phyloP scores from a whole-genome alignment of 1,284 basidiomycete species.

The Sutorius eximius region DNA sequence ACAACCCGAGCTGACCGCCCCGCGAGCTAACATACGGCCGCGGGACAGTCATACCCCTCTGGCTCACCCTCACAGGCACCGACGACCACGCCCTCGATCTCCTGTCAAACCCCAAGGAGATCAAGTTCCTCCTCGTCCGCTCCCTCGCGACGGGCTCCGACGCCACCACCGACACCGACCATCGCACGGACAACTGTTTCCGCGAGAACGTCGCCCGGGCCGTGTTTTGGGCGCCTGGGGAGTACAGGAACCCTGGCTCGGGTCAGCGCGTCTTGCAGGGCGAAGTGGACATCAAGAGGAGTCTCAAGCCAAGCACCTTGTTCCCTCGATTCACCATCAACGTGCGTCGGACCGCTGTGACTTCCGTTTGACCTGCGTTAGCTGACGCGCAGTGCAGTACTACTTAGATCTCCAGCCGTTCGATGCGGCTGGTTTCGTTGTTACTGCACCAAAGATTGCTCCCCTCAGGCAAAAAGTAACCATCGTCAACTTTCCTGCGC shows the following conservation, averaged over 20 bases:
- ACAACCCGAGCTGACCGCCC: not conserved
- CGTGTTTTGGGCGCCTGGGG: slow-evolving; percentile 48
- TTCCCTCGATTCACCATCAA: slow-evolving; percentile 53
- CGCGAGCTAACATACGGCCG: slow-evolving; percentile 48
- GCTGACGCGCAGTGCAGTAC: slow-evolving; percentile 39
- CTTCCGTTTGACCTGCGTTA: not conserved
- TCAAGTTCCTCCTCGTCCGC: slow-evolving; percentile 37
- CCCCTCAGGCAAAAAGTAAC: slow-evolving; percentile 43
- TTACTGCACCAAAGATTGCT: slow-evolving; percentile 23
- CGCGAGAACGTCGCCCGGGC: slow-evolving; percentile 42
- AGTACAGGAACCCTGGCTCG: slow-evolving; percentile 27
- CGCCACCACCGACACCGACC: slow-evolving; percentile 40
- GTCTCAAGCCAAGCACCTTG: slow-evolving; percentile 50
- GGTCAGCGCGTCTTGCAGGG: slow-evolving; percentile 45
- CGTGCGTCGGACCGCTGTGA: slow-evolving; percentile 27
- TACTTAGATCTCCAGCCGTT: slow-evolving; percentile 46
- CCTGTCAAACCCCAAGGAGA: slow-evolving; percentile 41
- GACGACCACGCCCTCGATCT: slow-evolving; percentile 54
- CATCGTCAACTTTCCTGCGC: slow-evolving; percentile 44
- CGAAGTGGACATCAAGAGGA: slow-evolving; percentile 49
- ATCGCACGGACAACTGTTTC: slow-evolving; percentile 47
- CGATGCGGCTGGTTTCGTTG: slow-evolving; percentile 45
- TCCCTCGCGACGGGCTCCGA: slow-evolving; percentile 47
- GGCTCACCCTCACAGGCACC: slow-evolving; percentile 42
- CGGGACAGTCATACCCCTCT: slow-evolving; percentile 50